Evolutionary conservation across 169 alveolate species (phyloP), one percentile per base, ranked within the genome.

Genomic region (Plasmodium vivax): DNA sequence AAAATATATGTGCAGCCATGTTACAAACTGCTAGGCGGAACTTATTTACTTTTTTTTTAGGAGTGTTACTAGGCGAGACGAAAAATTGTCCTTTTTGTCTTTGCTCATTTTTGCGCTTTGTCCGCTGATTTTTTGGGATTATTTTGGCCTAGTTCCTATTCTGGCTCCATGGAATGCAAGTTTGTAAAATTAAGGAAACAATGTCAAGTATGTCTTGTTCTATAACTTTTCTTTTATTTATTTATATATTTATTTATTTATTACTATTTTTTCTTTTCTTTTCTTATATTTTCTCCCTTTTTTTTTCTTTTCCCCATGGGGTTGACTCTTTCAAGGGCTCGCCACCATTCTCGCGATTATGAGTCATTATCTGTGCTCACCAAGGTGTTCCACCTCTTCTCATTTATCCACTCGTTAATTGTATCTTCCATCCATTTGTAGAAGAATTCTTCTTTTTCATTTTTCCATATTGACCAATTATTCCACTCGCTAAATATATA

Each of bases 381-480:
- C 47, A 75, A 75, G 32, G n/a, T 4, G 34, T 27, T 75, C 83
- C 83, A 75, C 23, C 32, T 75, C 19, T 75, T 6, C 27, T 75
- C 45, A 75, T 75, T 75, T 75, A 75, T 32, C 83, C 83, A 75
- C 47, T 75, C 2, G 58, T 75, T 32, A 75, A 75, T 75, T 36
- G 27, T 19, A 32, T 41, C 16, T 8, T 75, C 19, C 27, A 47
- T 34, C 36, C 83, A 75, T 75, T 30, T 32, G 8, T 75, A 10
- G 47, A 75, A 75, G 30, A 75, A 19, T 36, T 27, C 47, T 75
- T 23, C 27, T 32, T 75, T 75, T 75, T 75, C 83, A 27, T 32
- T 75, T 75, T 75, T 75, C 83, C 83, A 75, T 23, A 36, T 47
- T 30, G 83, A 75, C 83, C 83, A 75, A 19, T 34, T 75, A 12